Conservation (phyloP, 1,139 yeast genomes). For the Zygoascus hellenicus region DNA sequence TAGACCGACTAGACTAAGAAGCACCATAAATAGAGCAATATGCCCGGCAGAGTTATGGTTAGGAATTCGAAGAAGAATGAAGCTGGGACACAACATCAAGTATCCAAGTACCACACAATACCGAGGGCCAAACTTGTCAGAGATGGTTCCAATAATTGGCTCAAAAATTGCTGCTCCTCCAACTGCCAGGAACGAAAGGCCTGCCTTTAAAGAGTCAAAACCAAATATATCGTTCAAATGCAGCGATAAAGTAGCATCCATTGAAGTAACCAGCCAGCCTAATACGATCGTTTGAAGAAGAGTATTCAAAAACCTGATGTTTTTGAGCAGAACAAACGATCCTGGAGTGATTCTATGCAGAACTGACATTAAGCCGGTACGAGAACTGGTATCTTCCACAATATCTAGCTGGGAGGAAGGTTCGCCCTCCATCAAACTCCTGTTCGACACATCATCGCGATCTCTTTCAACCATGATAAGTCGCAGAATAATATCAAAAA, state of each 20-base stretch:
- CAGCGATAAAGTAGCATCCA: slow-evolving; percentile 34
- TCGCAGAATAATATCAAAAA: slow-evolving; percentile 31
- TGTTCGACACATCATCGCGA: background rate
- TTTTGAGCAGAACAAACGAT: slow-evolving; percentile 19
- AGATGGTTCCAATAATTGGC: slow-evolving; percentile 30
- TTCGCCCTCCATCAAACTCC: slow-evolving; percentile 10
- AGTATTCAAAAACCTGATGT: slow-evolving; percentile 25
- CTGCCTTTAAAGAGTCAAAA: slow-evolving; percentile 30
- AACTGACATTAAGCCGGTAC: background rate
- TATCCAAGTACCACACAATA: slow-evolving; percentile 28
- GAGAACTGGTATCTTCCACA: background rate
- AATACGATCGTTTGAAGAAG: slow-evolving; percentile 27
- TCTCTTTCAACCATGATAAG: slow-evolving; percentile 30
- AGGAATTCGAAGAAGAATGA: slow-evolving; percentile 31
- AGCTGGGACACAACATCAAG: slow-evolving; percentile 23
- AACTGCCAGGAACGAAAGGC: slow-evolving; percentile 32
- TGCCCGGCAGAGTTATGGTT: slow-evolving; percentile 24
- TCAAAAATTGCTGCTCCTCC: slow-evolving; percentile 33
- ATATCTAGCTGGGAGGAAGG: background rate
- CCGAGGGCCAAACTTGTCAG: slow-evolving; percentile 32
- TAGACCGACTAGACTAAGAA: slow-evolving; percentile 29
- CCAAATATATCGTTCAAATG: slow-evolving; percentile 30
- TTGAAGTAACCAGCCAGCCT: slow-evolving; percentile 31
- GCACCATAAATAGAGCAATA: slow-evolving; percentile 29
- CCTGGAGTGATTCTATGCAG: slow-evolving; percentile 19